Evolutionary conservation across 2,329 filamentous ascomycete genomes (phyloP).

Genomic region (Neofusicoccum umdonicola): DNA sequence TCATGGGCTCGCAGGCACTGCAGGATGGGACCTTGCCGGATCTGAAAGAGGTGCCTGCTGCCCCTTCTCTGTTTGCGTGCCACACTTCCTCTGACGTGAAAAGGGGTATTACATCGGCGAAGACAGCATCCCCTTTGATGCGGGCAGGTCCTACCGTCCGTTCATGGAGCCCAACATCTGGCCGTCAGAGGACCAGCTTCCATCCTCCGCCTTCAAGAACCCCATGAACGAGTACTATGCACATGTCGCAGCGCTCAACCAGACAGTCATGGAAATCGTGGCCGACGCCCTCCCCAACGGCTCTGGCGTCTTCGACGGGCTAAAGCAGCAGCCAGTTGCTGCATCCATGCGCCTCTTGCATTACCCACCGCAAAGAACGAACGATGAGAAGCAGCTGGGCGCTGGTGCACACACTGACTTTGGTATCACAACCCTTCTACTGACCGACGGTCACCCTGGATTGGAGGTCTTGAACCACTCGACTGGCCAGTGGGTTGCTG

Average conservation of each 20-base stretch:
- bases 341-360: slow-evolving; percentile 21
- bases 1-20: slow-evolving; percentile 19
- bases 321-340: background rate
- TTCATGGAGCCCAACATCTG: slow-evolving; percentile 15
- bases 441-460: slow-evolving; percentile 51
- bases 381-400: slow-evolving; percentile 18
- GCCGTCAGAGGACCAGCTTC: background rate
- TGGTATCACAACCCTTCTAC: slow-evolving; percentile 55
- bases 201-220: background rate
- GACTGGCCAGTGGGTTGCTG: slow-evolving; percentile 44
- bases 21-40: slow-evolving; percentile 18
- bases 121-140: background rate
- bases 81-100: background rate
- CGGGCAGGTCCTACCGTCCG: background rate
- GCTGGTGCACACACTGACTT: slow-evolving; percentile 57
- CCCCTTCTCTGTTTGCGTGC: no score
- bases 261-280: background rate
- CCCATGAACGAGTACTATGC: slow-evolving; percentile 9
- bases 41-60: slow-evolving; percentile 17
- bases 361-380: slow-evolving; percentile 20
- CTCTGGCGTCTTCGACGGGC: background rate
- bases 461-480: slow-evolving; percentile 51
- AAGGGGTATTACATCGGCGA: slow-evolving; percentile 17
- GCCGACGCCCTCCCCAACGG: background rate
- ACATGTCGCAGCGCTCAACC: background rate